phyloP scores from a whole-genome alignment of 1,284 basidiomycete genomes.

The Fomitopsis palustris region DNA sequence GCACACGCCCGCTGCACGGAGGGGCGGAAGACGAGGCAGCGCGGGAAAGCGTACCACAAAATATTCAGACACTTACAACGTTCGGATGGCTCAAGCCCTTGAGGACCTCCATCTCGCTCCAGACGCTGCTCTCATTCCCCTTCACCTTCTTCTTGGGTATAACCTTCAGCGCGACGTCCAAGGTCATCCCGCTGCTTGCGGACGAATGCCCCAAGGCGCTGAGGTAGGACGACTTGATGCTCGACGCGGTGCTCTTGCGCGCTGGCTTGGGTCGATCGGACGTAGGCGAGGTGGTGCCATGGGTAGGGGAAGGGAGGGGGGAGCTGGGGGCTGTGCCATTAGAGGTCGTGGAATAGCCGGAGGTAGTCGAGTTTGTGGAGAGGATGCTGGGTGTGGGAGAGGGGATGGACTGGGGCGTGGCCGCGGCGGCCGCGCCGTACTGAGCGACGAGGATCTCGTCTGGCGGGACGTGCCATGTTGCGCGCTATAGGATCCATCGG shows the following conservation, averaged over 20 bases:
- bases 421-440: constrained; percentile 46
- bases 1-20: neutral
- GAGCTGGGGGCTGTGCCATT: neutral
- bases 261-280: constrained; percentile 8
- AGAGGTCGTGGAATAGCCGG: neutral
- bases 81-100: constrained; percentile 86
- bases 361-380: neutral
- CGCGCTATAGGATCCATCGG: constrained; percentile 37
- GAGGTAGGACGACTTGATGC: constrained; percentile 17
- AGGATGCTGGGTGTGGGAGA: constrained; percentile 3
- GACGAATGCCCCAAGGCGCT: constrained; percentile 11
- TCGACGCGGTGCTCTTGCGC: constrained; percentile 16
- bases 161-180: constrained; percentile 85
- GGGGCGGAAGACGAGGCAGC: no score
- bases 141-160: constrained; percentile 92
- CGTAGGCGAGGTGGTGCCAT: constrained; percentile 5
- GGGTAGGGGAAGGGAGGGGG: neutral
- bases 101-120: constrained; percentile 89
- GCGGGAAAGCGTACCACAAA: neutral
- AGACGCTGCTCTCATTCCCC: constrained; percentile 81
- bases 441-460: constrained; percentile 54
- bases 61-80: constrained; percentile 55
- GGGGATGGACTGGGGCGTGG: neutral
- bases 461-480: constrained; percentile 69
- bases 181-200: constrained; percentile 32